These are phyloP conservation scores for Paramecium sexaurelia DNA, from an alignment of 73 alveolate genomes.

Conservation along the genomic window DNA sequence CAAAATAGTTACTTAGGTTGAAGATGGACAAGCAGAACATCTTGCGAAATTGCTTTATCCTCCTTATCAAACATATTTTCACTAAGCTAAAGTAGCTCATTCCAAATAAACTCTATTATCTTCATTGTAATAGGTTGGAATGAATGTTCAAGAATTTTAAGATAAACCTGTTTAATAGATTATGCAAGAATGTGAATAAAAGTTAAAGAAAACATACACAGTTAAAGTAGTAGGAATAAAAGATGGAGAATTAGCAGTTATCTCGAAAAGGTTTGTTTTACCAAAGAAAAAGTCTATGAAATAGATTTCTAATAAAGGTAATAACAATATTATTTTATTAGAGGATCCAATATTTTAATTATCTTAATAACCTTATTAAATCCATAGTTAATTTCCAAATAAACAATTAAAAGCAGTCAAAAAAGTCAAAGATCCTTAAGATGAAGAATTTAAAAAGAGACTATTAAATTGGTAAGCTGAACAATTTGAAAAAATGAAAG, in stretches of 20 bases:
- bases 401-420: not conserved
- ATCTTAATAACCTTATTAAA: constrained; percentile 8
- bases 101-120: constrained; percentile 23
- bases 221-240: constrained; percentile 39
- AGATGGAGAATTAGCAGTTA: constrained; percentile 48
- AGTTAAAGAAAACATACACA: constrained; percentile 33
- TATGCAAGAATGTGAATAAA: constrained; percentile 11
- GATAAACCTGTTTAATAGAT: constrained; percentile 20
- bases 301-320: not conserved
- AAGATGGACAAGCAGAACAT: constrained; percentile 15
- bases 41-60: constrained; percentile 12
- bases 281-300: constrained; percentile 14
- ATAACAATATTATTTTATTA: not conserved
- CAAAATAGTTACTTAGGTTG: constrained; percentile 23
- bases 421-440: constrained; percentile 38
- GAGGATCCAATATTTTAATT: not conserved
- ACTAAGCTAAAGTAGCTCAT: constrained; percentile 48
- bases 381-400: constrained; percentile 30
- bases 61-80: constrained; percentile 51
- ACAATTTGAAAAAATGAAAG: constrained; percentile 49
- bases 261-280: constrained; percentile 19
- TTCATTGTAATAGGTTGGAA: constrained; percentile 35
- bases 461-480: constrained; percentile 48
- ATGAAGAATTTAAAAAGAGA: constrained; percentile 43
- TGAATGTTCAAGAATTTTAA: constrained; percentile 4